These are phyloP conservation scores for Penicillium sp. DNA, from an alignment of 2,329 filamentous ascomycete genomes.

Conservation along the genomic window DNA sequence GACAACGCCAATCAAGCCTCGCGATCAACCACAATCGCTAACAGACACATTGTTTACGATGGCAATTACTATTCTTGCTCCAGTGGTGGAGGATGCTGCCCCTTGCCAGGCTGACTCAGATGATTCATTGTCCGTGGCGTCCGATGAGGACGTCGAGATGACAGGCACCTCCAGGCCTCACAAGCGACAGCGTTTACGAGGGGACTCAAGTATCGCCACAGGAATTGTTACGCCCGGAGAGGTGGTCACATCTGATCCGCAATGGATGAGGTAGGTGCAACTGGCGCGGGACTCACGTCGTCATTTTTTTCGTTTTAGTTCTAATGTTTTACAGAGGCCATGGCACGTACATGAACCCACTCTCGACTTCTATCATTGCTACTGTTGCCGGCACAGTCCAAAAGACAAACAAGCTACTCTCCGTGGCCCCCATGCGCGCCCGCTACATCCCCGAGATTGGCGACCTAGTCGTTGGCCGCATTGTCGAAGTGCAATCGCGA, in stretches of 20 bases:
- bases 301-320: background rate
- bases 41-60: slow-evolving; percentile 35
- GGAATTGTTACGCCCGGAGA: slow-evolving; percentile 83
- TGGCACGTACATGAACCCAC: slow-evolving; percentile 72
- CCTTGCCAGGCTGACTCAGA: slow-evolving; percentile 41
- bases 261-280: slow-evolving; percentile 71
- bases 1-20: slow-evolving; percentile 1
- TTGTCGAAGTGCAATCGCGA: slow-evolving; percentile 88
- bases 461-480: slow-evolving; percentile 88
- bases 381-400: slow-evolving; percentile 86
- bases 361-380: slow-evolving; percentile 67
- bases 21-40: background rate
- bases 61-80: slow-evolving; percentile 59
- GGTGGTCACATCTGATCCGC: slow-evolving; percentile 81
- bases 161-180: slow-evolving; percentile 32
- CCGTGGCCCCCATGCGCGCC: slow-evolving; percentile 81
- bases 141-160: slow-evolving; percentile 42
- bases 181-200: slow-evolving; percentile 36
- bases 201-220: slow-evolving; percentile 28
- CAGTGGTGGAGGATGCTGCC: slow-evolving; percentile 39
- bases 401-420: slow-evolving; percentile 95
- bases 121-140: slow-evolving; percentile 50
- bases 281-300: background rate
- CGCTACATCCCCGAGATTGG: slow-evolving; percentile 95
- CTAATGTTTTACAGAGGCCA: slow-evolving; percentile 63